Conservation (phyloP, 2,329 filamentous ascomycete genomes). For the Plectosphaerella sp. region DNA sequence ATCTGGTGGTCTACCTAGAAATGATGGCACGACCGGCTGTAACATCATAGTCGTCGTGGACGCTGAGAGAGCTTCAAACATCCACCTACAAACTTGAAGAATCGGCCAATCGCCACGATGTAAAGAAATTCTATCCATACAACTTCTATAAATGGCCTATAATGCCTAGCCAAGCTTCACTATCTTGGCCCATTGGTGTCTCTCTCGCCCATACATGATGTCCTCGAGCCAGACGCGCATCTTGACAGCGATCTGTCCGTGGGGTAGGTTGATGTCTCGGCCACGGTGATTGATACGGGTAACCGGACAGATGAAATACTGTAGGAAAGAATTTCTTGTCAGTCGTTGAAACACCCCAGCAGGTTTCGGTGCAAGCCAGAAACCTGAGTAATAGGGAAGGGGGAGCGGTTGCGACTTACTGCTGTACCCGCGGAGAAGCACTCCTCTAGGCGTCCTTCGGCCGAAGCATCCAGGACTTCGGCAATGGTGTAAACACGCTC, state of each 20-base stretch:
- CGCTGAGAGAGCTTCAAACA: too few species aligned
- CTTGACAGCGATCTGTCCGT: background rate
- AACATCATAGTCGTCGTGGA: too few species aligned
- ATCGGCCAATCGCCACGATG: too few species aligned
- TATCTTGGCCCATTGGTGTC: background rate
- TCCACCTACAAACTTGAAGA: too few species aligned
- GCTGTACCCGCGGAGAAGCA: slow-evolving; percentile 65
- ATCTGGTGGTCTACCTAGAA: too few species aligned
- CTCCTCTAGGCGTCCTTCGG: slow-evolving; percentile 58
- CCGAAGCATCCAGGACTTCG: slow-evolving; percentile 51
- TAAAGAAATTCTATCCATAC: too few species aligned
- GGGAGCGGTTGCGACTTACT: slow-evolving; percentile 30
- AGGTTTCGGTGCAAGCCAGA: too few species aligned
- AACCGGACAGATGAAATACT: background rate
- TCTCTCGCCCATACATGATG: background rate
- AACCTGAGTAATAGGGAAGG: background rate
- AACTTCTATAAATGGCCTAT: too few species aligned
- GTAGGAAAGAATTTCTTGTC: too few species aligned
- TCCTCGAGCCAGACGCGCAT: background rate
- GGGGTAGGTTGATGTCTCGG: background rate
- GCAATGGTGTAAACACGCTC: slow-evolving; percentile 59
- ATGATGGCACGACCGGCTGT: too few species aligned
- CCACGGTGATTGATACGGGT: background rate
- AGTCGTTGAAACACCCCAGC: too few species aligned
- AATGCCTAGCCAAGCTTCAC: too few species aligned